phyloP scores from a whole-genome alignment of 768 basidiomycete genomes.

The Xerocomus potaroensis region DNA sequence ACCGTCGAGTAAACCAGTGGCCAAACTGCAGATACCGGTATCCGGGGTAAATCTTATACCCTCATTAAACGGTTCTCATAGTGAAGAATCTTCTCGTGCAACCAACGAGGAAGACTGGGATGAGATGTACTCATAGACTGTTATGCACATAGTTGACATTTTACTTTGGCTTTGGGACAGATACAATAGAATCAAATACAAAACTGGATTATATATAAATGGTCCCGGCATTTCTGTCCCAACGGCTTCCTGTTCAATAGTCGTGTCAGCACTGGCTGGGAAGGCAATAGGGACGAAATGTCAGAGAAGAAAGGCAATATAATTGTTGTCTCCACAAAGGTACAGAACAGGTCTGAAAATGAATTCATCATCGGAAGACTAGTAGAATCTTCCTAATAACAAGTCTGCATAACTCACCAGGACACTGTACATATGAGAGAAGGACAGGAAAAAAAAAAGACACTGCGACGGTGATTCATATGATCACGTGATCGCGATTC shows the following conservation, averaged over 20 bases:
- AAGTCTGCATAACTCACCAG: conserved; percentile 10
- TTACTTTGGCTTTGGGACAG: no score
- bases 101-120: conserved; percentile 56
- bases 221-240: no score
- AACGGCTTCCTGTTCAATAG: conserved; percentile 2
- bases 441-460: neutral
- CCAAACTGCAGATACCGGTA: conserved; percentile 18
- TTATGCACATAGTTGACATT: neutral
- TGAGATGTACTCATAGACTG: conserved; percentile 53
- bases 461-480: neutral
- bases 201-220: no score
- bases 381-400: neutral
- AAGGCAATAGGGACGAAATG: neutral
- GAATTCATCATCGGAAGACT: conserved; percentile 17
- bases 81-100: conserved; percentile 12
- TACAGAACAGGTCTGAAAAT: conserved; percentile 31
- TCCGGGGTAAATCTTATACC: conserved; percentile 20
- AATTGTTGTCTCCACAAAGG: conserved; percentile 22
- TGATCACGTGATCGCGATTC: conserved; percentile 12
- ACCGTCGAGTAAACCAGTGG: neutral
- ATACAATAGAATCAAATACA: no score
- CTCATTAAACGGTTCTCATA: conserved; percentile 7
- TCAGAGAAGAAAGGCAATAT: conserved; percentile 25
- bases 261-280: conserved; percentile 5
- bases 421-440: neutral